A percentile compares a stretch with the other conserved stretches of the same genome.
Evolutionary conservation across 2,329 filamentous ascomycete genomes (phyloP).

Genomic region (Penicillium hordei): DNA sequence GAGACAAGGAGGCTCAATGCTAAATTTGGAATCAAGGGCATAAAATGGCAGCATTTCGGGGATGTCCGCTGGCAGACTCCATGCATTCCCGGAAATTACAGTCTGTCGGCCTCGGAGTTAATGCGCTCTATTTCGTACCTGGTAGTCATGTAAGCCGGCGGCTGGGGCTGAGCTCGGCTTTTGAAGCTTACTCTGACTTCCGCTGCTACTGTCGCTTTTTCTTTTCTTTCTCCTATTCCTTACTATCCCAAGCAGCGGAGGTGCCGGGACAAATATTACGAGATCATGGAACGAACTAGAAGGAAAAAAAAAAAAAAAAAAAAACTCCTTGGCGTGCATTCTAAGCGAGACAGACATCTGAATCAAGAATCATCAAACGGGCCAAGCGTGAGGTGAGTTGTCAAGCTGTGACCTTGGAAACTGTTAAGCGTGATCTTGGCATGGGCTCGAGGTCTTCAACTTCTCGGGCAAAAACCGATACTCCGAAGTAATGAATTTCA

Average conservation of each 20-base stretch:
- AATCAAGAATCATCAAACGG: background rate
- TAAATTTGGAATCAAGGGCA: background rate
- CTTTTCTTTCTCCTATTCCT: background rate
- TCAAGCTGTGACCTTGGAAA: background rate
- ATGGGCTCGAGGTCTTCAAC: background rate
- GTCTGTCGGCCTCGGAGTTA: background rate
- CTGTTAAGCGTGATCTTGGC: constrained; percentile 12
- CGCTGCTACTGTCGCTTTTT: background rate
- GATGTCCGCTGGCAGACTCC: background rate
- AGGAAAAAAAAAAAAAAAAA: too few species aligned
- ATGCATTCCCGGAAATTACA: background rate
- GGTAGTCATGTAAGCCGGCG: too few species aligned
- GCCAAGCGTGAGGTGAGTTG: background rate
- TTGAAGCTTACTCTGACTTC: background rate
- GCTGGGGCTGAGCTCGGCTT: background rate
- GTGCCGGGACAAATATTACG: background rate
- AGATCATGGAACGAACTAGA: background rate
- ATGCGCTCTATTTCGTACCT: background rate
- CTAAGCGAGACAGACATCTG: background rate
- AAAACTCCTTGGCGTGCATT: background rate
- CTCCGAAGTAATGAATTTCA: background rate
- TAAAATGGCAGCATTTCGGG: background rate
- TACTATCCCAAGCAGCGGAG: too few species aligned
- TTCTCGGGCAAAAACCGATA: background rate
- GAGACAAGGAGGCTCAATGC: background rate